These are phyloP conservation scores for Malania oleifera DNA, from an alignment of 164 flowering plant species.

Conservation along the genomic window DNA sequence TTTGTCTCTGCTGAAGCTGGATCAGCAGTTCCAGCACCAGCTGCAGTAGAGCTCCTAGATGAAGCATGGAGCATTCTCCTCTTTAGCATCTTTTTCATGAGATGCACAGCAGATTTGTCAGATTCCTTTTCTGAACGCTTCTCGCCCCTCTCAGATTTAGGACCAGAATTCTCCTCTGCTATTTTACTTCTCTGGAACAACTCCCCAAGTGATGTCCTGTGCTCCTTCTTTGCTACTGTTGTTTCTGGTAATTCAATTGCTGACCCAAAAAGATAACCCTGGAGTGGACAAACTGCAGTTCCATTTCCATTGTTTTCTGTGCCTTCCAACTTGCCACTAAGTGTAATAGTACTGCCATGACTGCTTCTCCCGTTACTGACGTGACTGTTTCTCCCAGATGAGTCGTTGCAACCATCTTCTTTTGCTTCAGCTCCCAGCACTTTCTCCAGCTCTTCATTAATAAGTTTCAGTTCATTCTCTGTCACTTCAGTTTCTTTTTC, in stretches of 20 bases:
- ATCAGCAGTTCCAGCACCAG: constrained; percentile 31
- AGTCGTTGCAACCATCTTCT: constrained; percentile 44
- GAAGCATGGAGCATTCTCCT: constrained; percentile 39
- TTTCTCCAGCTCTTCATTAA: constrained; percentile 77
- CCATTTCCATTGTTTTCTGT: constrained; percentile 29
- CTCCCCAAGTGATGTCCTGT: constrained; percentile 82
- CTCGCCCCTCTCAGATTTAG: constrained; percentile 29
- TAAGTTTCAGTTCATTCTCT: constrained; percentile 63
- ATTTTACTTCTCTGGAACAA: constrained; percentile 66
- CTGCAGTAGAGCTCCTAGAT: constrained; percentile 28
- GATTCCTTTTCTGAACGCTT: constrained; percentile 43
- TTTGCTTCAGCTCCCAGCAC: constrained; percentile 58
- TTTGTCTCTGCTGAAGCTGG: constrained; percentile 56
- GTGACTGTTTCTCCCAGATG: constrained; percentile 72
- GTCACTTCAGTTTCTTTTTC: constrained; percentile 68
- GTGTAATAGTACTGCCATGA: constrained; percentile 56
- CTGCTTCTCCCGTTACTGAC: constrained; percentile 61
- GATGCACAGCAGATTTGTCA: constrained; percentile 51
- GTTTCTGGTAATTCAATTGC: constrained; percentile 56
- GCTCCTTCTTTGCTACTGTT: constrained; percentile 49
- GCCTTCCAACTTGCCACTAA: constrained; percentile 50
- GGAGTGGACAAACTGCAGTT: constrained; percentile 60
- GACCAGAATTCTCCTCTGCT: constrained; percentile 37
- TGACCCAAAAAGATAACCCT: constrained; percentile 75
- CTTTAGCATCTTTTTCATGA: constrained; percentile 64